Evolutionary conservation across 2,329 filamentous ascomycete species (phyloP), one percentile per base, ranked within the genome.

Genomic region (Sarocladium oryzae): DNA sequence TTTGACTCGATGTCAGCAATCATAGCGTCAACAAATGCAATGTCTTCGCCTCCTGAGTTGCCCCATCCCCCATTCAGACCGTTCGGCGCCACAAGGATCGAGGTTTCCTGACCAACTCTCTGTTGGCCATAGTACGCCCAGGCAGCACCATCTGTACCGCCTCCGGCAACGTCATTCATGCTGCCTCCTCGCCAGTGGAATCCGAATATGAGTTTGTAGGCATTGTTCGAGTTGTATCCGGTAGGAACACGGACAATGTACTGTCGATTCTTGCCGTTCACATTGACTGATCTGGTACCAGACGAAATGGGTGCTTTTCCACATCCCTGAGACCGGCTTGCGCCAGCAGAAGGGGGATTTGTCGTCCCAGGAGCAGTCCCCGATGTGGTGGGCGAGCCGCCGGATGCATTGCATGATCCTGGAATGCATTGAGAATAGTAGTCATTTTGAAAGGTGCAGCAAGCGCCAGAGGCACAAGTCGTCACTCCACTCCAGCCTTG

Each of bases 11-110:
- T 57, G 7, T 58, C 58, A 26, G 61, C 57, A 23, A 70, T 55
- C 41, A 74, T 64, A 1, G 55, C 51, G 45, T 70, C 63, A 23
- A 71, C 57, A 53, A 74, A 70, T 1, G 60, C 58, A 24, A 72
- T 55, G 49, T 73, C 71, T 48, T 71, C 64, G 16, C 69, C 70
- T 38, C 61, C 64, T 1, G 51, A 53, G 60, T 74, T 74, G 30
- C 55, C 66, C 70, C 71, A 74, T 26, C 69, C 70, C 15, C 56
- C 56, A 53, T 65, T 65, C 32, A 67, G 55, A 4, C 70, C 70
- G 48, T 72, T 61, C 11, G 71, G 71, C 1, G 67, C 65, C 21
- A 74, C 61, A 52, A 70, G 69, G 54, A 74, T 69, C 50, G 69
- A 63, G 16, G 55, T 61, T 18, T 67, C 64, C 24, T 58, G 55